Evolutionary conservation across 1,139 yeast genomes (phyloP), one percentile per base, ranked within the genome.

Genomic region (Spathaspora sp.): DNA sequence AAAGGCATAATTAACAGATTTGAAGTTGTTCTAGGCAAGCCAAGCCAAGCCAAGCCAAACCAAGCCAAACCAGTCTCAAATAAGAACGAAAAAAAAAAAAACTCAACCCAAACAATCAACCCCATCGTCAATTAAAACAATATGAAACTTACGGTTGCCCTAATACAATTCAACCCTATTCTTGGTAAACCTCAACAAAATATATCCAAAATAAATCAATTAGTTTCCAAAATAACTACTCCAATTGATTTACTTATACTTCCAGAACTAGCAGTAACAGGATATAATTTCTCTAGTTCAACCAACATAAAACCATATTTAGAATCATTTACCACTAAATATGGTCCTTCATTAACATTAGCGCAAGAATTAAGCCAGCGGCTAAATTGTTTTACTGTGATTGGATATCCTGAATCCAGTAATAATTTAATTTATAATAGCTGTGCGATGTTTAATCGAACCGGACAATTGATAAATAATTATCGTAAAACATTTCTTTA

Each of bases 221-320:
- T 82, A 26, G 58, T 79, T 15, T 26, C 23, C 11, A 24, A 26
- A 9, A 39, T 31, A 7, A 29, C 38, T 13, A 45, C 51, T n/a
- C 52, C 56, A n/a, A 74, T 81, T 1, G 90, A 89, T 59, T 56
- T 90, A 23, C 63, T 90, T 6, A 78, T 91, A 1, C 72, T 91
- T 13, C 96, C 97, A 0, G 97, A 91, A 58, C 67, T 90, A 46
- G 91, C 96, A 0, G 67, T 91, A 20, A 86, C 96, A 0, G 97
- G 97, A 1, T 91, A 90, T 63, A 86, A 86, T 57, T 89, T 84
- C 64, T 60, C 66, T 13, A 66, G 74, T 11, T 63, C 70, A 17
- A 54, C 59, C 0, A 82, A 80, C n/a, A 80, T 90, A 8, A 60
- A 61, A 41, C 93, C 93, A 2, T 83, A 66, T 55, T 64, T 86